Percentiles rank a stretch among this genome's conserved stretches.
These are phyloP conservation scores for Lithospermum erythrorhizon DNA, from an alignment of 257 asterid species.

Conservation along the genomic window DNA sequence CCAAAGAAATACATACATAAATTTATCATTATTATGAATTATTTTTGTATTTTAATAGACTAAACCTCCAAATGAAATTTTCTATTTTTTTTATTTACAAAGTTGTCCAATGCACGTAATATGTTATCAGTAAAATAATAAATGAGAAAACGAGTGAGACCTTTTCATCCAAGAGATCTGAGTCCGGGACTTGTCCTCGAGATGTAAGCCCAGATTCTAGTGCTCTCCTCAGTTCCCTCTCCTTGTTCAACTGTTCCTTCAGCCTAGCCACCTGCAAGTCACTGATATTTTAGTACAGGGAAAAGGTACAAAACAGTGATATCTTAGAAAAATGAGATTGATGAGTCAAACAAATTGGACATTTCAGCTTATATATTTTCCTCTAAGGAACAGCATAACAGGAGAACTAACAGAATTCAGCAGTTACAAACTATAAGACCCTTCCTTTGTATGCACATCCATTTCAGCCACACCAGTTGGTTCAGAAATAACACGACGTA, in stretches of 20 bases:
- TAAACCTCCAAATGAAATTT: no score
- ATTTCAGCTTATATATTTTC: neutral
- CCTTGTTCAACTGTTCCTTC: slow-evolving; percentile 60
- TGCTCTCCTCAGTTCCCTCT: slow-evolving; percentile 53
- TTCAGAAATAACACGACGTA: no score
- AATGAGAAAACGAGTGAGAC: slow-evolving; percentile 22
- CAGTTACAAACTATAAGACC: neutral
- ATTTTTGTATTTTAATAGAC: no score
- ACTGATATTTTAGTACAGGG: neutral
- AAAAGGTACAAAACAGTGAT: neutral
- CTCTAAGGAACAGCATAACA: neutral
- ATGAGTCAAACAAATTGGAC: neutral
- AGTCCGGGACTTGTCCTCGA: slow-evolving; percentile 26
- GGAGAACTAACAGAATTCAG: neutral
- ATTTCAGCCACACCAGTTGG: neutral
- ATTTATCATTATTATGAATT: no score
- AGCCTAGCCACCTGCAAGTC: slow-evolving; percentile 58
- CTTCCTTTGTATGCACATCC: neutral
- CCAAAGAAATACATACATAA: no score
- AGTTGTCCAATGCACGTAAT: no score
- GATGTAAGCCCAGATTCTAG: slow-evolving; percentile 61
- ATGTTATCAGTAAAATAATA: no score
- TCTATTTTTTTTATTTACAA: no score
- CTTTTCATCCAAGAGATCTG: slow-evolving; percentile 51
- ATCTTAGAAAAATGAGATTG: neutral